Evolutionary conservation across 306 rosid species (phyloP).

Genomic region (Crataegus laevigata): DNA sequence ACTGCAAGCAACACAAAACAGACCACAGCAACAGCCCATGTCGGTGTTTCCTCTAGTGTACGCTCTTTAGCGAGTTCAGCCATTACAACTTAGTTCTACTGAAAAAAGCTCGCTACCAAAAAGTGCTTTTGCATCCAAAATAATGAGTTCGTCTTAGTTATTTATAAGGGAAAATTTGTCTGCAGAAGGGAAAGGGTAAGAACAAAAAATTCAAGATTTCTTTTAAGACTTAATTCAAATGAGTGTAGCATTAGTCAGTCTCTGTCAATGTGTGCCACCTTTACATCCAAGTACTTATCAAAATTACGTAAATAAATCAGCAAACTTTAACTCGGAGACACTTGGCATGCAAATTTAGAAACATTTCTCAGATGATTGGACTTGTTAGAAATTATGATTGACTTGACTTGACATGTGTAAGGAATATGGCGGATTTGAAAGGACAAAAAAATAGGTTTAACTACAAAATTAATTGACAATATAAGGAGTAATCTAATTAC

Average conservation of each 20-base stretch:
- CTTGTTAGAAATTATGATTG: too few relatives aligned
- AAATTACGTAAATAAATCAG: background rate
- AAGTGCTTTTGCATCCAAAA: background rate
- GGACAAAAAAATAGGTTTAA: too few relatives aligned
- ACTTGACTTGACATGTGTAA: too few relatives aligned
- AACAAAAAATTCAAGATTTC: background rate
- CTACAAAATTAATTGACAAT: too few relatives aligned
- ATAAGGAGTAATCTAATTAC: too few relatives aligned
- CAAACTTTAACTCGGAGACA: background rate
- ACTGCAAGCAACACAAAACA: slow-evolving; percentile 48
- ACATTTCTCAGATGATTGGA: background rate
- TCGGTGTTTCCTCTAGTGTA: slow-evolving; percentile 47
- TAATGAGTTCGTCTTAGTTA: background rate
- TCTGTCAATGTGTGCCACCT: background rate
- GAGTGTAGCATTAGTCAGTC: too few relatives aligned
- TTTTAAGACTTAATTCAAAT: background rate
- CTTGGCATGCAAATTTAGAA: background rate
- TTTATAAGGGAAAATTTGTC: background rate
- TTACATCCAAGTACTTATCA: background rate
- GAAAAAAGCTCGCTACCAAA: background rate
- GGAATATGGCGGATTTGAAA: too few relatives aligned
- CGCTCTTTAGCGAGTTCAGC: slow-evolving; percentile 14
- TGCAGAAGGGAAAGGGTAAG: background rate
- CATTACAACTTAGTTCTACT: background rate
- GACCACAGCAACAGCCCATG: slow-evolving; percentile 72